Evolutionary conservation across 140 eudicot species (phyloP), one percentile per base, ranked within the genome.

Genomic region (Ambrosia hybrid): DNA sequence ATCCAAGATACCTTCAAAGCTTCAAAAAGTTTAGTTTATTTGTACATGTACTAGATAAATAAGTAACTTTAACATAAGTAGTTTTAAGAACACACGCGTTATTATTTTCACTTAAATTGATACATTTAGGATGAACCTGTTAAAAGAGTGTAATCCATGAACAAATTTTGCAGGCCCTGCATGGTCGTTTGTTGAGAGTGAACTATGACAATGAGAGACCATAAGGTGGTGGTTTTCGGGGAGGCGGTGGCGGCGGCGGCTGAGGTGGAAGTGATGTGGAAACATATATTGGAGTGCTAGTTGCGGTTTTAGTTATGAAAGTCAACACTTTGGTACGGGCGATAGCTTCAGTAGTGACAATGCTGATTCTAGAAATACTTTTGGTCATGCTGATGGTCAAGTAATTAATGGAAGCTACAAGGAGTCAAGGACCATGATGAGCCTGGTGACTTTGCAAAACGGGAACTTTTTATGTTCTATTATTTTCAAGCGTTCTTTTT

Each of bases 121-220:
- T 30, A 8, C 39, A 57, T 57, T 21, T 61, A 61, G 6, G 55
- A 65, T 65, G 55, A 9, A 65, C 8, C 36, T 65, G 52, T 39
- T 43, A 2, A 37, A 63, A 33, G 68, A 11, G 5, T 36, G 57
- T 4, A 14, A 5, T 8, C 56, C 4, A 5, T 57, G 49, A 37
- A 21, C 26, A 21, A 21, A 21, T 67, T 15, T 60, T 76, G 41
- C 82, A 90, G 98, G 96, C 90, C 2, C 83, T 93, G 57, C 85
- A 90, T 51, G 98, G 97, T 43, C 89, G 97, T 12, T 67, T 37
- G 43, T 76, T 93, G 41, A 79, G 85, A 73, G 98, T 93, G 75
- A 81, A 71, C 72, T 86, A 84, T 57, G 97, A 97, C 13, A 79
- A 78, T 38, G 97, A 93, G 15, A 90, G 89, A 72, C 41, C 94